Conservation (phyloP, 768 basidiomycete species). For the Fibroporia radiculosa region DNA sequence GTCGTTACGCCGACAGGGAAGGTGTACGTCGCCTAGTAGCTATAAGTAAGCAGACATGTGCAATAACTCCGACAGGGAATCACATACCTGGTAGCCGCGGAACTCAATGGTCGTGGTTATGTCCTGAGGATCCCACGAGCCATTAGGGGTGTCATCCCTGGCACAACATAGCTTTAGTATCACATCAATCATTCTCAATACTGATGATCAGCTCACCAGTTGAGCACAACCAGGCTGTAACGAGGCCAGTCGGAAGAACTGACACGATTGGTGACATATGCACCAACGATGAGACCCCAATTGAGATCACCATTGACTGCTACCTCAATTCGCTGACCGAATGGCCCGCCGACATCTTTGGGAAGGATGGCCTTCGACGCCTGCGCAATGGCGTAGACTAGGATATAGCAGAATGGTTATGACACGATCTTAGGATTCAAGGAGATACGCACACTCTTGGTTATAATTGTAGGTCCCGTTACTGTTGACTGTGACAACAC, state of each 20-base stretch:
- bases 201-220: conserved; percentile 34
- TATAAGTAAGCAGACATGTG: not conserved
- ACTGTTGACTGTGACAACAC: conserved; percentile 58
- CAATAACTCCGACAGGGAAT: not conserved
- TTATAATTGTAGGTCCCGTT: conserved; percentile 58
- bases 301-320: conserved; percentile 46
- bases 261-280: conserved; percentile 53
- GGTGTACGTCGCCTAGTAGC: conserved; percentile 52
- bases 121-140: conserved; percentile 45
- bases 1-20: conserved; percentile 73
- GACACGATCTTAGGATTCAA: not conserved
- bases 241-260: conserved; percentile 49
- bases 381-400: conserved; percentile 68
- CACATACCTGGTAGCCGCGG: conserved; percentile 47
- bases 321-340: conserved; percentile 59
- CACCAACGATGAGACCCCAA: conserved; percentile 56
- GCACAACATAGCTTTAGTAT: not conserved
- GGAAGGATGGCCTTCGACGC: conserved; percentile 69
- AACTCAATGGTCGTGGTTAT: conserved; percentile 58
- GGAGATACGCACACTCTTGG: conserved; percentile 65
- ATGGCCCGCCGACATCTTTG: conserved; percentile 59
- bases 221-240: conserved; percentile 69
- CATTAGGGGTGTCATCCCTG: conserved; percentile 42
- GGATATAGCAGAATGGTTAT: not conserved
- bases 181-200: not conserved